Percentiles rank a stretch among this genome's conserved stretches.
Conservation (phyloP, 805 yeast genomes). For the Candida rishiriensis region DNA sequence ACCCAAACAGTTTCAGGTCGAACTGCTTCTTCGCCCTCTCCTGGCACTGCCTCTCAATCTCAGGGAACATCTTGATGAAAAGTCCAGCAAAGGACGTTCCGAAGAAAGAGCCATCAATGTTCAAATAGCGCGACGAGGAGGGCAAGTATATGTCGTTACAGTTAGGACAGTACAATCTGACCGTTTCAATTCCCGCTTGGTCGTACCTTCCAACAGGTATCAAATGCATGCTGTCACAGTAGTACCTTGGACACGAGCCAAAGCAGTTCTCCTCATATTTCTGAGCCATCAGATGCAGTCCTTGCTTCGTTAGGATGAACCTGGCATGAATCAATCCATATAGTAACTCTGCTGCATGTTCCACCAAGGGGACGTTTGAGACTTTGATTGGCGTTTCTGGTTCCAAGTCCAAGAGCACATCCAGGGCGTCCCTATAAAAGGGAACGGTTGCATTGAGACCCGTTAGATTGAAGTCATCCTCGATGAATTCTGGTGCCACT, state of each 20-base stretch:
- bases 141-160: conserved; percentile 91
- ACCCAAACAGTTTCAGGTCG: conserved; percentile 83
- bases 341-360: conserved; percentile 85
- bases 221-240: conserved; percentile 85
- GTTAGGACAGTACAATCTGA: conserved; percentile 88
- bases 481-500: conserved; percentile 87
- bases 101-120: conserved; percentile 94
- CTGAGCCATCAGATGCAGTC: conserved; percentile 87
- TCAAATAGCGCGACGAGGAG: conserved; percentile 75
- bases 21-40: conserved; percentile 53
- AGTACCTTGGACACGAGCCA: conserved; percentile 87
- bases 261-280: conserved; percentile 86
- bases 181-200: conserved; percentile 87
- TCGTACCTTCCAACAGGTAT: conserved; percentile 92
- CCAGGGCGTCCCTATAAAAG: conserved; percentile 85
- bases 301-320: conserved; percentile 82
- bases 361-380: conserved; percentile 70
- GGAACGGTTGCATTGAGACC: conserved; percentile 85
- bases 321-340: conserved; percentile 95
- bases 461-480: conserved; percentile 93
- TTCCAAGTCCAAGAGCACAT: conserved; percentile 84
- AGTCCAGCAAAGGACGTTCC: conserved; percentile 95
- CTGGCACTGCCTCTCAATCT: conserved; percentile 71
- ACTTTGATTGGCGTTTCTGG: conserved; percentile 52
- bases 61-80: conserved; percentile 88